These are phyloP conservation scores for Dipodascus albidus DNA, from an alignment of 805 yeast genomes.

Conservation along the genomic window DNA sequence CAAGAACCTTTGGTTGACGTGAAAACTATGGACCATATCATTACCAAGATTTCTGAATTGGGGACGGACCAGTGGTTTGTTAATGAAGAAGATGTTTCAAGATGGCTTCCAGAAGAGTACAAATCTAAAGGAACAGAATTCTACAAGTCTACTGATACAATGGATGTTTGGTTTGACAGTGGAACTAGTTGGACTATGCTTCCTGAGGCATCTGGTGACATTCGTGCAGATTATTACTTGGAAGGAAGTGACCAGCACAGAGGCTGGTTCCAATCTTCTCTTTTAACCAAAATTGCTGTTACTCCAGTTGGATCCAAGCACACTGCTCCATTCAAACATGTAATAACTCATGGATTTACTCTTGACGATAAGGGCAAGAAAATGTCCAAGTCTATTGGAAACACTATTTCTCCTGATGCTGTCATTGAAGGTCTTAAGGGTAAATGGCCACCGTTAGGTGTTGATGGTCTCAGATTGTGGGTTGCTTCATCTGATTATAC, in stretches of 20 bases:
- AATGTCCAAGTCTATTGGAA: constrained; percentile 92
- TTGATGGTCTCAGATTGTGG: constrained; percentile 86
- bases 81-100: constrained; percentile 37
- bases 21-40: constrained; percentile 45
- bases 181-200: constrained; percentile 83
- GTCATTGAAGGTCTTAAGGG: constrained; percentile 39
- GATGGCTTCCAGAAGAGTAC: constrained; percentile 63
- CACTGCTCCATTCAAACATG: constrained; percentile 54
- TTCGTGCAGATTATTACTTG: constrained; percentile 69
- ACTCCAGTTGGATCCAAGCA: constrained; percentile 22
- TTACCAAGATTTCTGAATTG: constrained; percentile 38
- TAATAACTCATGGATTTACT: constrained; percentile 90
- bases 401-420: constrained; percentile 57
- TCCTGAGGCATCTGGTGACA: constrained; percentile 26
- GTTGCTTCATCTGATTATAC: constrained; percentile 83
- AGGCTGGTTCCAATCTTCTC: constrained; percentile 97
- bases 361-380: constrained; percentile 77
- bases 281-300: constrained; percentile 61
- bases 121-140: constrained; percentile 33
- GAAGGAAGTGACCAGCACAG: constrained; percentile 99
- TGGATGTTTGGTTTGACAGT: constrained; percentile 99
- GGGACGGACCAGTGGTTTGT: constrained; percentile 81
- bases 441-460: constrained; percentile 53
- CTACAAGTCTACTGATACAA: constrained; percentile 71
- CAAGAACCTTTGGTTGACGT: constrained; percentile 54